Evolutionary conservation across 176 grass and related monocot genomes (phyloP).

Genomic region (Aegilops sharonensis): DNA sequence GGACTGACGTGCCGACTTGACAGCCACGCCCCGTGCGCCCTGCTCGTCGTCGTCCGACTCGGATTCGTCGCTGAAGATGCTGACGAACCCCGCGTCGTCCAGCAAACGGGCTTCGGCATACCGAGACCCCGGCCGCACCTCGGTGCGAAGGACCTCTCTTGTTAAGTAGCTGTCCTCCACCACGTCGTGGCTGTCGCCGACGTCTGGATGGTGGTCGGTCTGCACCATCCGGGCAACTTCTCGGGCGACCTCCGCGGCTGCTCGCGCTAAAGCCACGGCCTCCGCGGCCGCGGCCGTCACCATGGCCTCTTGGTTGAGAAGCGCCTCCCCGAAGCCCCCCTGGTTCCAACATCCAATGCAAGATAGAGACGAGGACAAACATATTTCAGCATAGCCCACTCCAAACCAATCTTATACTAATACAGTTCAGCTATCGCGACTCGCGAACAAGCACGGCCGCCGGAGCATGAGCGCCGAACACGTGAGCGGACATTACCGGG

Average conservation of each 20-base stretch:
- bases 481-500: conserved; percentile 24
- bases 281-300: conserved; percentile 76
- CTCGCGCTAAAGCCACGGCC: conserved; percentile 85
- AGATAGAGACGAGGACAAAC: not conserved
- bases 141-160: conserved; percentile 22
- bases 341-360: conserved; percentile 1
- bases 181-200: not conserved
- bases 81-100: conserved; percentile 31
- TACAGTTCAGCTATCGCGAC: not conserved
- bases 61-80: conserved; percentile 43
- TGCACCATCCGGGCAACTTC: conserved; percentile 58
- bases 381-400: not conserved
- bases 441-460: not conserved
- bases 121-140: conserved; percentile 28
- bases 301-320: conserved; percentile 64
- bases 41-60: conserved; percentile 22
- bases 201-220: conserved; percentile 9
- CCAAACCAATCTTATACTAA: not conserved
- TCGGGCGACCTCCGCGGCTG: conserved; percentile 69
- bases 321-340: conserved; percentile 48
- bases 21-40: conserved; percentile 30
- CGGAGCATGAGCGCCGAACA: not conserved
- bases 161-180: conserved; percentile 15
- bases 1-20: conserved; percentile 55
- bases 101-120: not conserved